These are phyloP conservation scores for Dipteronia sinensis DNA, from an alignment of 345 rosid species.

Conservation along the genomic window DNA sequence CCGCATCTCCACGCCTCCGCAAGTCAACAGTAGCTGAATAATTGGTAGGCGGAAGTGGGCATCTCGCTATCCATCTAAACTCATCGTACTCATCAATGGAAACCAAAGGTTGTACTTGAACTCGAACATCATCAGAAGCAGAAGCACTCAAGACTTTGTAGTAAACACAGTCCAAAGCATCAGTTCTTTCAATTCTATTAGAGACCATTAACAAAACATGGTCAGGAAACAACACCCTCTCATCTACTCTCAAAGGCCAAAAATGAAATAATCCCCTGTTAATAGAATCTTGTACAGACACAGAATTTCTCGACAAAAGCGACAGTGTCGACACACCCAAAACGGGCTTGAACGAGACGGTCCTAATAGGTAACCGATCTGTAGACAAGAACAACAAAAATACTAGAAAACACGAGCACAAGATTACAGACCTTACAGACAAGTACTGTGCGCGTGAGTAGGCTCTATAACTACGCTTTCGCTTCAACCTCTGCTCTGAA, in stretches of 20 bases:
- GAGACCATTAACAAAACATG: constrained; percentile 68
- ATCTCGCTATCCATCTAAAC: constrained; percentile 62
- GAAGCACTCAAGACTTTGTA: constrained; percentile 16
- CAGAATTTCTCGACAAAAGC: constrained; percentile 49
- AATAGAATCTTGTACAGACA: constrained; percentile 46
- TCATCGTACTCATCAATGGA: constrained; percentile 62
- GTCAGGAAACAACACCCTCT: constrained; percentile 78
- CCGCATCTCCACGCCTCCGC: constrained; percentile 41
- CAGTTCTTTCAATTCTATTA: constrained; percentile 25
- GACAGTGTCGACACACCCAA: constrained; percentile 55
- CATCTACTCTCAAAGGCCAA: constrained; percentile 46
- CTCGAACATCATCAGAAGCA: constrained; percentile 7
- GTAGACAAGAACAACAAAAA: constrained; percentile 65
- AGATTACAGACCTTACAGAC: constrained; percentile 53
- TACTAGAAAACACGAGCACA: constrained; percentile 62
- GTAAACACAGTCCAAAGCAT: constrained; percentile 65
- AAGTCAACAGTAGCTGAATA: constrained; percentile 62
- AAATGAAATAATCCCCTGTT: constrained; percentile 28
- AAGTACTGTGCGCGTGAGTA: constrained; percentile 40
- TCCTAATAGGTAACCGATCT: constrained; percentile 46
- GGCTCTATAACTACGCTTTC: constrained; percentile 60
- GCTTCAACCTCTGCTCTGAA: constrained; percentile 77
- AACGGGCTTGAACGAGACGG: constrained; percentile 60
- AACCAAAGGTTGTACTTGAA: constrained; percentile 34
- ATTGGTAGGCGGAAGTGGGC: constrained; percentile 67